Evolutionary conservation across 108 stramenopile genomes (phyloP).

Genomic region (Stephanodiscus triporus): DNA sequence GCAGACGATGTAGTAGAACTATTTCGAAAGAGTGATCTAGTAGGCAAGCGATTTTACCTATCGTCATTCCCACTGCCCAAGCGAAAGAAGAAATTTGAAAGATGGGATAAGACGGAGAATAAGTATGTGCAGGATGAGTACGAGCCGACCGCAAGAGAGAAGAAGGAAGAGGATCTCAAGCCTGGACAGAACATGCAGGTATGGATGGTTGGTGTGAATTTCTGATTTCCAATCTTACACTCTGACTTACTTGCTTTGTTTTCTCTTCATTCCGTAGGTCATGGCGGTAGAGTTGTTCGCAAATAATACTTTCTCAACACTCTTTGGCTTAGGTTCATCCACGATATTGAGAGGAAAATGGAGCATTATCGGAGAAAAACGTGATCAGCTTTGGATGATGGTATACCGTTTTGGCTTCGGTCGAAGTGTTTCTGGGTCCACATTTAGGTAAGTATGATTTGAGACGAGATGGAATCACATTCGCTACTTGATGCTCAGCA

Average conservation of each 20-base stretch:
- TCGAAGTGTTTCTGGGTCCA: conserved; percentile 75
- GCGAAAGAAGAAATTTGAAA: conserved; percentile 54
- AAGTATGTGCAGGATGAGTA: conserved; percentile 61
- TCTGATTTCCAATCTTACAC: conserved; percentile 16
- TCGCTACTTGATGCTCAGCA: neutral
- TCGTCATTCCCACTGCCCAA: conserved; percentile 67
- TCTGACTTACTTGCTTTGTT: neutral
- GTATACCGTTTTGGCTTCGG: conserved; percentile 85
- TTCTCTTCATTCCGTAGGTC: conserved; percentile 23
- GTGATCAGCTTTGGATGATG: conserved; percentile 87
- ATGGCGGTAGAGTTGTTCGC: conserved; percentile 71
- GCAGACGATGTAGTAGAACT: conserved; percentile 59
- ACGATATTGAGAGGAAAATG: conserved; percentile 77
- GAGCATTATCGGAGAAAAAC: conserved; percentile 69
- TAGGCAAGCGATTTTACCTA: conserved; percentile 68
- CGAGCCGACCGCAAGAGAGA: conserved; percentile 40
- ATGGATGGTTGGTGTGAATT: neutral
- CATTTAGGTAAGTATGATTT: conserved; percentile 56
- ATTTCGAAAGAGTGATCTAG: conserved; percentile 64
- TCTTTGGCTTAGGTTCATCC: conserved; percentile 67
- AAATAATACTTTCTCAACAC: conserved; percentile 80
- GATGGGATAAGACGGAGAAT: conserved; percentile 70
- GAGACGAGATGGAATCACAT: neutral
- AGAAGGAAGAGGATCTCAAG: conserved; percentile 55
- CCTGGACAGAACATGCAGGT: conserved; percentile 48